Base-by-base conservation (phyloP, 164 flowering plant genomes). In the Liquidambar formosana region DNA sequence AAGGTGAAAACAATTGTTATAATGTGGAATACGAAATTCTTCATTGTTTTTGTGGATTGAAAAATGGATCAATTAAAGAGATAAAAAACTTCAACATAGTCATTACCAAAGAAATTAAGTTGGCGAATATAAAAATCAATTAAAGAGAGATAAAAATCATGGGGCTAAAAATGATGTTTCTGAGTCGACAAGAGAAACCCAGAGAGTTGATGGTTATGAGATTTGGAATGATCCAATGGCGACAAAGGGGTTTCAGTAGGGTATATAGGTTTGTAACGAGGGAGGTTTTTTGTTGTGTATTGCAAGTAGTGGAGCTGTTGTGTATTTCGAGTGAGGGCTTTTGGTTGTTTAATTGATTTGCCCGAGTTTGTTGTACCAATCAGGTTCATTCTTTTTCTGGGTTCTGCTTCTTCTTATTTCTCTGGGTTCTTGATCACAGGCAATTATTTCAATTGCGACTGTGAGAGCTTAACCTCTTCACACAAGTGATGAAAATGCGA, bases 181-280 rank as follows among this genome's bases (percentile, higher is more conserved):
- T 38, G 81, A 77, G 44, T 45, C 77, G 1, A 77, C 72, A 11
- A 78, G 72, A 75, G 82, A 77, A 61, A 62, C 63, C 10, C 66
- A 44, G 16, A 57, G 71, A 68, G 12, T 57, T 48, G 83, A 80
- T 65, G 78, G 71, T 76, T 63, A 71, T 41, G 79, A 76, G 33
- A 51, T 76, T 64, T 80, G 77, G 78, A 74, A 64, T 67, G 80
- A 69, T 57, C 62, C 75, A 38, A 48, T 67, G 22, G 38, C 27
- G 9, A 57, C 65, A 26, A 71, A 49, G 61, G 60, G 54, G 15
- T 73, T 77, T 21, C 63, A 77, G 44, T 71, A 59, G 60, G 44
- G n/a, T n/a, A n/a, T n/a, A 58, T 28, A 28, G 26, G 28, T 19
- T 48, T 61, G 70, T 41, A 65, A 23, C 16, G 57, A 19, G 58